Evolutionary conservation across 139 green algal species (phyloP), one percentile per base, ranked within the genome.

Genomic region (Volvox reticuliferus): DNA sequence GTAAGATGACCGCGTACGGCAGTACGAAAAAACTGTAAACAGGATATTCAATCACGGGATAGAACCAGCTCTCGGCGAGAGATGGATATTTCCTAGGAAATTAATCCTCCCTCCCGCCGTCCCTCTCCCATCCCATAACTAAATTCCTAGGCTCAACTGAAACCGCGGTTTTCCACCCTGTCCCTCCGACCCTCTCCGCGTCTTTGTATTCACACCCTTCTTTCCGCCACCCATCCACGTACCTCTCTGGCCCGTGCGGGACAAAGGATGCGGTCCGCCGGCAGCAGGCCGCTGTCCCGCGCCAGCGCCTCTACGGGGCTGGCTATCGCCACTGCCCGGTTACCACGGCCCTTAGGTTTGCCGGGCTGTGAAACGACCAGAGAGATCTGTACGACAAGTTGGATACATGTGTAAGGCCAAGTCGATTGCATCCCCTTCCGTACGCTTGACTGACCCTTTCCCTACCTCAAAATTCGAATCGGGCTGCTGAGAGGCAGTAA

Each of bases 321-420:
- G 21, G 95, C 96, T 84, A 95, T 76, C 6, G 95, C 92, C 62
- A 92, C 91, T 26, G 89, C 88, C 61, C 94, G 95, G 82, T 96
- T 97, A 89, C 96, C 94, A 1, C 96, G 92, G 0, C 96, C 96
- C 35, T 91, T 95, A 18, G 95, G 96, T 85, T 96, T 95, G 32
- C 93, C 95, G 5, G 97, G 97, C 91, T 99, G 97, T 19, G 94
- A 96, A 0, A 99, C 97, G 26, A 99, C 97, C 16, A 94, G 95
- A 6, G 93, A 89, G 16, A 98, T 90, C 96, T 98, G 91, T 16
- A 73, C 65, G 6, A 28, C 65, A 73, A 28, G 12, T 55, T 9
- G 9, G 65, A 73, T 28, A 12, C 3, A 73, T 73, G 65, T 16
- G 24, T 28, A 28, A 73, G 24, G 21, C 21, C 12, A 5, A 30